Evolutionary conservation across 805 yeast genomes (phyloP).

Genomic region (Wickerhamiella domercqiae): DNA sequence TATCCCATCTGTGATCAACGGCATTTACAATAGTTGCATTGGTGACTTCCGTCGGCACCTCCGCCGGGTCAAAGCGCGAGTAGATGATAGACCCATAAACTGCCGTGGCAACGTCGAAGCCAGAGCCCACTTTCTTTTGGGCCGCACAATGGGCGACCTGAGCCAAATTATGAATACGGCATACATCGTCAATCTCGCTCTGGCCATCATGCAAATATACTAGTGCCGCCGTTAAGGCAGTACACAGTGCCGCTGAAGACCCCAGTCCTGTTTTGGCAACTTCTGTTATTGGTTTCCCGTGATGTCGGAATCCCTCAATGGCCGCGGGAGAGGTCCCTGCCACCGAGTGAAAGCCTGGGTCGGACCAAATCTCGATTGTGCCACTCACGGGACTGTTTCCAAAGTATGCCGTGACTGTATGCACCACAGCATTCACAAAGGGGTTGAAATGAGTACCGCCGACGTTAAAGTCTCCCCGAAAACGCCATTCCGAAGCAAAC

Average conservation of each 20-base stretch:
- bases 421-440: conserved; percentile 51
- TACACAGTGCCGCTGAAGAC: conserved; percentile 84
- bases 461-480: conserved; percentile 1
- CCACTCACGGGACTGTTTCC: conserved; percentile 21
- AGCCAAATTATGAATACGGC: conserved; percentile 60
- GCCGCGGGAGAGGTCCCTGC: conserved; percentile 26
- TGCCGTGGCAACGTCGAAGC: conserved; percentile 95
- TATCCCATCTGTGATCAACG: conserved; percentile 38
- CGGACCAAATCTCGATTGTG: conserved; percentile 57
- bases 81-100: conserved; percentile 79
- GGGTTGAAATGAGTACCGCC: conserved; percentile 36
- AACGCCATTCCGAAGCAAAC: conserved; percentile 16
- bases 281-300: conserved; percentile 40
- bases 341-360: conserved; percentile 80
- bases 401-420: conserved; percentile 40
- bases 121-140: conserved; percentile 90
- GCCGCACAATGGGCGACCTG: conserved; percentile 89
- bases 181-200: conserved; percentile 8
- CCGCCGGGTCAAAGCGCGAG: conserved; percentile 50
- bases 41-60: conserved; percentile 24
- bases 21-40: conserved; percentile 10
- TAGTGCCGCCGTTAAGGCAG: conserved; percentile 45
- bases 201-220: conserved; percentile 13
- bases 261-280: conserved; percentile 94
- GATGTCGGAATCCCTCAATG: conserved; percentile 38